Evolutionary conservation across 169 alveolate species (phyloP).

Genomic region (Pseudocohnilembus persalinus): DNA sequence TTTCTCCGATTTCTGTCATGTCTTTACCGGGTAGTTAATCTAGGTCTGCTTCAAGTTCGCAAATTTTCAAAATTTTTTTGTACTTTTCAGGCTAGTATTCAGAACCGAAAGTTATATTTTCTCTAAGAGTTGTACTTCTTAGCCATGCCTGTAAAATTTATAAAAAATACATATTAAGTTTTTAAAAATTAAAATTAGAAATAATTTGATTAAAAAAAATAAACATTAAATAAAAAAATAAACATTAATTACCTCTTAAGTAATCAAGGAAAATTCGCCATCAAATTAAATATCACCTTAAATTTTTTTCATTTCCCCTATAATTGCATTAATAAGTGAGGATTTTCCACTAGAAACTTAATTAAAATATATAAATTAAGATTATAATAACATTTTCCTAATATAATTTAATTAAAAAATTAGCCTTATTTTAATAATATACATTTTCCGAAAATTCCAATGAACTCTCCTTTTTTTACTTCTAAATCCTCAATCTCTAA

Average conservation of each 20-base stretch:
- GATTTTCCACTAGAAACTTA: slow-evolving; percentile 53
- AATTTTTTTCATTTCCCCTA: slow-evolving; percentile 34
- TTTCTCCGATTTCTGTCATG: slow-evolving; percentile 53
- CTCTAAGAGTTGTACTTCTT: slow-evolving; percentile 51
- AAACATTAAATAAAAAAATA: too few species aligned
- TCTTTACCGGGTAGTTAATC: slow-evolving; percentile 43
- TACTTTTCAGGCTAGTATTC: slow-evolving; percentile 36
- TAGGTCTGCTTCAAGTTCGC: slow-evolving; percentile 30
- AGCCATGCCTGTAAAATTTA: slow-evolving; percentile 43
- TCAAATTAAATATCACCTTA: slow-evolving; percentile 26
- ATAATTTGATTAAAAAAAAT: too few species aligned
- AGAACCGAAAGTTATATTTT: slow-evolving; percentile 53
- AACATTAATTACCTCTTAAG: slow-evolving; percentile 35
- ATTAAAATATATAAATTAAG: neutral
- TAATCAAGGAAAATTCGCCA: slow-evolving; percentile 50
- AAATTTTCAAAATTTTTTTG: slow-evolving; percentile 33
- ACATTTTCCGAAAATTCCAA: slow-evolving; percentile 38
- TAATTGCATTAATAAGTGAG: slow-evolving; percentile 43
- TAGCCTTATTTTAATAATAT: too few species aligned
- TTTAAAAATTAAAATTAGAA: too few species aligned
- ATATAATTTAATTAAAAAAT: neutral
- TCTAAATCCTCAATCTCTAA: neutral
- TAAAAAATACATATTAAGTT: neutral
- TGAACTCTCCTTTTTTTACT: slow-evolving; percentile 45
- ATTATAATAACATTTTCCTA: neutral